These are phyloP conservation scores for Leccinum boreale DNA, from an alignment of 768 basidiomycete species.

Conservation along the genomic window DNA sequence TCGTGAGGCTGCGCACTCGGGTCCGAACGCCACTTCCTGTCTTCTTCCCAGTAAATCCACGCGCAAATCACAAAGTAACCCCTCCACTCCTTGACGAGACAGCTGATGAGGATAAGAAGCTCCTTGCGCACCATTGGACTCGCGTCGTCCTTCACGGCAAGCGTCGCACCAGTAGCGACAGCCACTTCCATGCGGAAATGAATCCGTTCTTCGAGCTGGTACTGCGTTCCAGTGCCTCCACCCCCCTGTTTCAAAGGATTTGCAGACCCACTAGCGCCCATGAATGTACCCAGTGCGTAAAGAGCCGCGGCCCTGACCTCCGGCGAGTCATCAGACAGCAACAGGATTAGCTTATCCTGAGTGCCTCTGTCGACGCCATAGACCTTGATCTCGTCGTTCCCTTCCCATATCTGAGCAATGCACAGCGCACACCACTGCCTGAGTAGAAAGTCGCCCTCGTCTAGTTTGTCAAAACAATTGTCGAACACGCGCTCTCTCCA, in stretches of 20 bases:
- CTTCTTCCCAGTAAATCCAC: constrained; percentile 95
- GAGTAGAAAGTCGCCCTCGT: constrained; percentile 88
- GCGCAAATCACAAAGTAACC: constrained; percentile 96
- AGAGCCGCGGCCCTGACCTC: constrained; percentile 92
- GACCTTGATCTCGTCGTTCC: constrained; percentile 85
- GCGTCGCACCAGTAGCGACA: constrained; percentile 82
- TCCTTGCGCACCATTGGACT: constrained; percentile 97
- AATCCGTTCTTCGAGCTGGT: constrained; percentile 70
- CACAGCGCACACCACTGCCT: constrained; percentile 94
- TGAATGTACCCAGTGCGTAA: constrained; percentile 89
- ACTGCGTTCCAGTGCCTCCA: constrained; percentile 79
- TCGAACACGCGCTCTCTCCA: constrained; percentile 81
- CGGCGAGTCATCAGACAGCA: constrained; percentile 83
- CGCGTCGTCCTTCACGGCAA: constrained; percentile 90
- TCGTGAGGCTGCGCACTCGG: constrained; percentile 39
- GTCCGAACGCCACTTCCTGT: constrained; percentile 57
- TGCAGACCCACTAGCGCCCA: constrained; percentile 84
- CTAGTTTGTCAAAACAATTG: constrained; percentile 77
- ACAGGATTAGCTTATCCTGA: constrained; percentile 75
- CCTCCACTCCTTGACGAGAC: constrained; percentile 93
- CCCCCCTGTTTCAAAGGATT: constrained; percentile 68
- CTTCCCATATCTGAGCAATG: constrained; percentile 94
- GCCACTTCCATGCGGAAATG: constrained; percentile 91
- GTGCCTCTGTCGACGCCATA: constrained; percentile 75
- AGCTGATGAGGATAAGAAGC: constrained; percentile 84